Percentiles rank a stretch among this genome's conserved stretches.
Evolutionary conservation across 495 filamentous ascomycete species (phyloP).

Genomic region (Aspergillus heteromorphus): DNA sequence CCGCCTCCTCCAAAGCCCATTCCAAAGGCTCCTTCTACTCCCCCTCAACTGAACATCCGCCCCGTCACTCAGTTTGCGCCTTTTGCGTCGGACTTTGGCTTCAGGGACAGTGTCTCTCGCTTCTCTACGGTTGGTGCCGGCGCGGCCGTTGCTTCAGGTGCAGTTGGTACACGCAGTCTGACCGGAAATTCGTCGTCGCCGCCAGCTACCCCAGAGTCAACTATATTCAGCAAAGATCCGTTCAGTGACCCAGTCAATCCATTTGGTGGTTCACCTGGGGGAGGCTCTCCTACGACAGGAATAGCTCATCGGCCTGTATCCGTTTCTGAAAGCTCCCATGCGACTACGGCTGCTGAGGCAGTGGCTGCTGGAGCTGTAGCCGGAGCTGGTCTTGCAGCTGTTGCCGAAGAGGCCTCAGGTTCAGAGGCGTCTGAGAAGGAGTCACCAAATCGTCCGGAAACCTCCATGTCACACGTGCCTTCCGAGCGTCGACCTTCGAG

Average conservation of each 20-base stretch:
- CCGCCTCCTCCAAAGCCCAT: conserved; percentile 26
- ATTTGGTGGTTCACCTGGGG: conserved; percentile 46
- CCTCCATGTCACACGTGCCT: conserved; percentile 16
- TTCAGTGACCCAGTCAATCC: conserved; percentile 49
- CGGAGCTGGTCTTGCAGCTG: conserved; percentile 35
- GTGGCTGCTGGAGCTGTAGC: conserved; percentile 31
- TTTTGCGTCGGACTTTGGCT: conserved; percentile 65
- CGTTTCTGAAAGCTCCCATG: not conserved
- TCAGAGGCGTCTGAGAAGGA: conserved; percentile 35
- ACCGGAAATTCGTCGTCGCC: conserved; percentile 34
- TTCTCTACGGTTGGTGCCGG: conserved; percentile 35
- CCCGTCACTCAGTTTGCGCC: conserved; percentile 86
- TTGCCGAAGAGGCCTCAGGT: conserved; percentile 28
- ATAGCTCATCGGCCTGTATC: conserved; percentile 4
- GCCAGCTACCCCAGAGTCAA: conserved; percentile 36
- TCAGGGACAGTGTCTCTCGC: conserved; percentile 25
- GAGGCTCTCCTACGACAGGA: conserved; percentile 19
- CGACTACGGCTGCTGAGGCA: not conserved
- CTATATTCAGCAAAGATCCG: conserved; percentile 37
- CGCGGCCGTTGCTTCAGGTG: conserved; percentile 26
- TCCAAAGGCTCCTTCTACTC: conserved; percentile 43
- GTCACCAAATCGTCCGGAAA: conserved; percentile 16
- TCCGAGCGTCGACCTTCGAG: conserved; percentile 13
- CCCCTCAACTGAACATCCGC: conserved; percentile 78
- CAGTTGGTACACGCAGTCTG: conserved; percentile 30